phyloP scores from a whole-genome alignment of 1,284 basidiomycete genomes.

The Lentinula novae-zelandiae region DNA sequence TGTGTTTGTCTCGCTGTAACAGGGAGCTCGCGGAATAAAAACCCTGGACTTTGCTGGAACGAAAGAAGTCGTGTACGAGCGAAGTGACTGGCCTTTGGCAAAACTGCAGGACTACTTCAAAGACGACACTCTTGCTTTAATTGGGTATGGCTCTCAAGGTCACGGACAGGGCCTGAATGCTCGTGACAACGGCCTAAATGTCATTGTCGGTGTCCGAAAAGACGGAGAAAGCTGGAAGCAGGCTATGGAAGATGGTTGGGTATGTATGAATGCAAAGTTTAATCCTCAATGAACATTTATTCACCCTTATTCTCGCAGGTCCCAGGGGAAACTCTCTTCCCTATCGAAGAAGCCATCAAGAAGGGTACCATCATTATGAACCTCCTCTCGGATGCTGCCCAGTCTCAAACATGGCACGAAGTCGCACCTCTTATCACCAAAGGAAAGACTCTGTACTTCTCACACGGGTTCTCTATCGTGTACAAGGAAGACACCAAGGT shows the following conservation, averaged over 20 bases:
- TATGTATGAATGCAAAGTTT: constrained; percentile 28
- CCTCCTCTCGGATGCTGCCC: constrained; percentile 97
- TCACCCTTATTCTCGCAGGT: constrained; percentile 42
- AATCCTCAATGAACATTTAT: no score
- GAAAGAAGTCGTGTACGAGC: constrained; percentile 96
- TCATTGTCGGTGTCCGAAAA: constrained; percentile 98
- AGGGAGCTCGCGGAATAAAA: constrained; percentile 80
- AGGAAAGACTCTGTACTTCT: constrained; percentile 99
- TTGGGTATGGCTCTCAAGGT: constrained; percentile 99
- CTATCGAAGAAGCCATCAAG: constrained; percentile 97
- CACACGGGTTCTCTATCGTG: constrained; percentile 98
- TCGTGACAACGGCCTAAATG: constrained; percentile 98
- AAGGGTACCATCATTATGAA: constrained; percentile 99
- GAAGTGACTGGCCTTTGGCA: constrained; percentile 95
- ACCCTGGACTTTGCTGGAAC: constrained; percentile 98
- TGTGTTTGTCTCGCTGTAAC: constrained; percentile 9
- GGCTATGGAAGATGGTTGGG: constrained; percentile 97
- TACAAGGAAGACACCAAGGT: constrained; percentile 98
- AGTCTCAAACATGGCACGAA: constrained; percentile 91
- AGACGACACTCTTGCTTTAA: constrained; percentile 98
- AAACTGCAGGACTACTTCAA: constrained; percentile 99
- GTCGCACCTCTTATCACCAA: constrained; percentile 93
- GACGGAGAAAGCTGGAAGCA: constrained; percentile 96
- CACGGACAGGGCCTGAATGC: constrained; percentile 99
- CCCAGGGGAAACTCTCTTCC: constrained; percentile 96